A percentile compares a stretch with the other conserved stretches of the same genome.
These are phyloP conservation scores for Lactifluus subvellereus DNA, from an alignment of 768 basidiomycete genomes.

Conservation along the genomic window DNA sequence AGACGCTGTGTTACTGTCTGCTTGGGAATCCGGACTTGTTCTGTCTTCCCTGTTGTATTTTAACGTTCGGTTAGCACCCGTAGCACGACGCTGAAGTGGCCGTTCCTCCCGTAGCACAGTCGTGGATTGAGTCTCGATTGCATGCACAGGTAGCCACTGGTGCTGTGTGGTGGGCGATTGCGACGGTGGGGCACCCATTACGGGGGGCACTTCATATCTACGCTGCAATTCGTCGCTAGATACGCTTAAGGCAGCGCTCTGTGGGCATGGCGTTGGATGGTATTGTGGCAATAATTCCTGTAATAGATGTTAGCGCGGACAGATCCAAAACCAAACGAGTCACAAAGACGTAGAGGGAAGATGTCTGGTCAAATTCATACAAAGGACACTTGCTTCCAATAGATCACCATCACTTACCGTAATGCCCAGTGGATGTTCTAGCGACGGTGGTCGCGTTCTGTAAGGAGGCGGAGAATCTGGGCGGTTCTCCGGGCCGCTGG, in stretches of 20 bases:
- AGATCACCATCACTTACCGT: neutral
- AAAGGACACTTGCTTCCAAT: neutral
- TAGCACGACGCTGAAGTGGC: neutral
- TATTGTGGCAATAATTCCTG: conserved; percentile 6
- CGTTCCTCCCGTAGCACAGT: neutral
- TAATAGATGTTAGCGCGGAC: neutral
- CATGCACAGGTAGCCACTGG: neutral
- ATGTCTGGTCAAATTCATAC: neutral
- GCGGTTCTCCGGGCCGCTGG: neutral
- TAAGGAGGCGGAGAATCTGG: conserved; percentile 13
- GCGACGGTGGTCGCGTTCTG: conserved; percentile 12
- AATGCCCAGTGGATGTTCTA: neutral
- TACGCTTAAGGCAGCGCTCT: neutral
- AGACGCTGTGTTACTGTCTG: neutral
- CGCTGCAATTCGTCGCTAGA: neutral
- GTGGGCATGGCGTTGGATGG: neutral
- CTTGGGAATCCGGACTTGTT: neutral
- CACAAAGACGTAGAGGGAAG: neutral
- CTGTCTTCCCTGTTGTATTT: neutral
- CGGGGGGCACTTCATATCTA: neutral
- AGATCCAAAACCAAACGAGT: neutral
- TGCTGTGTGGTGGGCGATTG: neutral
- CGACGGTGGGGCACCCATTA: neutral
- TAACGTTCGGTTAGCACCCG: neutral
- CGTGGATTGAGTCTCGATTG: neutral